These are phyloP conservation scores for Leptomonas pyrrhocoris DNA, from an alignment of 208 protist species.

Conservation along the genomic window DNA sequence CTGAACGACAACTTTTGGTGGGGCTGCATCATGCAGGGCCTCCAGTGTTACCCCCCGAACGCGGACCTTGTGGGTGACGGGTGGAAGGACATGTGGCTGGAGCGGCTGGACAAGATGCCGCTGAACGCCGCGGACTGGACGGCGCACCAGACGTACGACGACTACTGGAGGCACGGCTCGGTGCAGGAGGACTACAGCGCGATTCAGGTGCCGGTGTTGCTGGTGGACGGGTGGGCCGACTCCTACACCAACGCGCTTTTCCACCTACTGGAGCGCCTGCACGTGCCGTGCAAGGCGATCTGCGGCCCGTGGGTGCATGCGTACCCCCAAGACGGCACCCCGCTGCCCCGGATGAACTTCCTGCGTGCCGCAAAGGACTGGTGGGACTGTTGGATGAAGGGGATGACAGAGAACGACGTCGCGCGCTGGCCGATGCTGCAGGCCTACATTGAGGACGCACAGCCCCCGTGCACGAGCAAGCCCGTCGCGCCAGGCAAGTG, in stretches of 20 bases:
- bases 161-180: conserved; percentile 69
- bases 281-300: conserved; percentile 56
- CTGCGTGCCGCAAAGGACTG: conserved; percentile 56
- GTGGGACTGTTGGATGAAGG: conserved; percentile 62
- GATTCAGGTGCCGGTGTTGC: conserved; percentile 57
- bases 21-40: conserved; percentile 71
- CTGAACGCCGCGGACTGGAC: conserved; percentile 59
- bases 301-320: conserved; percentile 68
- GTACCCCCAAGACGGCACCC: conserved; percentile 67
- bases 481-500: conserved; percentile 48
- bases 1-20: conserved; percentile 81
- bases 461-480: conserved; percentile 49
- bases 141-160: conserved; percentile 54
- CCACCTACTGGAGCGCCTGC: conserved; percentile 45
- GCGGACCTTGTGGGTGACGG: conserved; percentile 44
- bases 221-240: conserved; percentile 66
- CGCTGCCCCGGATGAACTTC: conserved; percentile 62
- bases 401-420: conserved; percentile 37
- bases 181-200: conserved; percentile 56
- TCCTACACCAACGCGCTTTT: conserved; percentile 70
- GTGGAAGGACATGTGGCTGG: conserved; percentile 58
- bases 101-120: conserved; percentile 53
- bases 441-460: conserved; percentile 58
- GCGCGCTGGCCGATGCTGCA: conserved; percentile 44
- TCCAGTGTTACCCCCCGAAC: conserved; percentile 51